Base-by-base conservation (phyloP, 2,329 filamentous ascomycete genomes). In the Aspergillus sp. region DNA sequence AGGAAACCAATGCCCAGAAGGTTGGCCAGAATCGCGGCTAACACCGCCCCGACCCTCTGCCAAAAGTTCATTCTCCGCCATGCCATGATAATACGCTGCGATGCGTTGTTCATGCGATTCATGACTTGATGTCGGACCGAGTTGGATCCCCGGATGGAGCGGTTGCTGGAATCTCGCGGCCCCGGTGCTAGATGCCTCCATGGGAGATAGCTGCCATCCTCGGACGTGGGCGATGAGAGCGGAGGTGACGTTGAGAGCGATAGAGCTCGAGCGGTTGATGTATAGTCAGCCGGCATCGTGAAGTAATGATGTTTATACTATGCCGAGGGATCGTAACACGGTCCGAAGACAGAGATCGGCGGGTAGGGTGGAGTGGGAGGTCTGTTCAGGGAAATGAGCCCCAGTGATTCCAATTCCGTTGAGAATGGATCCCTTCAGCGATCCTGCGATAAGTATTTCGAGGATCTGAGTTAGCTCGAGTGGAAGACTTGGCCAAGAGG, bases 1-100 rank as follows among this genome's bases (percentile, higher is more conserved):
- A 95, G 75, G 68, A 89, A 86, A 4, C 91, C 74, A 49, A 95
- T 75, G 24, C 79, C 74, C 11, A 89, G 65, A 8, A 82, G 76
- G 51, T 80, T 71, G n/a, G 78, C 57, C 0, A 79, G 65, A 14
- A 87, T 45, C 8, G 76, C 72, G 20, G 74, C 82, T 3, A 79
- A 53, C 11, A 80, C 69, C 17, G 86, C 76, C 17, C 85, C 75
- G 6, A 84, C 70, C 60, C 82, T 82, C 70, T 95, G 87, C 51
- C 83, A 64, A 1, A 81, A 58, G 2, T 67, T 73, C 71, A 79
- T 70, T 45, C 65, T 65, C 45, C 64, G 58, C 66, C 72, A 76
- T 36, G 71, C 63, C 32, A 64, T 61, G 36, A 55, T 56, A 9
- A 70, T 49, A 7, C 66, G 67, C 40, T 65, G 66, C 51, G 67